These are phyloP conservation scores for Elsinoe australis DNA, from an alignment of 2,329 filamentous ascomycete genomes.

Conservation along the genomic window DNA sequence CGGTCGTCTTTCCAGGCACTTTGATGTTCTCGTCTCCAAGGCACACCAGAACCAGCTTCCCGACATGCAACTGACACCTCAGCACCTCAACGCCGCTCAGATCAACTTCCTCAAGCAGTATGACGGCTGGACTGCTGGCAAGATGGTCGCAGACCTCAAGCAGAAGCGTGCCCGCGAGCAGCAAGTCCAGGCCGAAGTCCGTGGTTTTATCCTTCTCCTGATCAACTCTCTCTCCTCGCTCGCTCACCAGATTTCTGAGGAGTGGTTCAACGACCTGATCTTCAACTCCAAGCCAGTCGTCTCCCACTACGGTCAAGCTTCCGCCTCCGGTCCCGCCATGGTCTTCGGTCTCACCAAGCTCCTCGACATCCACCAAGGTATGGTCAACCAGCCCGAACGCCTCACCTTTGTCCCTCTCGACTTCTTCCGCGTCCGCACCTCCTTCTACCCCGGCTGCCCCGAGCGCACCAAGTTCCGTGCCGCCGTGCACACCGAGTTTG, in stretches of 20 bases:
- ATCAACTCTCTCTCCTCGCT: constrained; percentile 28
- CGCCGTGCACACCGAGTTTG: constrained; percentile 42
- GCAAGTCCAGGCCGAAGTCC: constrained; percentile 27
- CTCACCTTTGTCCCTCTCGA: constrained; percentile 20
- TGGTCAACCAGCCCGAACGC: constrained; percentile 23
- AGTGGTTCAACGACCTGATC: constrained; percentile 36
- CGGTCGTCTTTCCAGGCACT: constrained; percentile 29
- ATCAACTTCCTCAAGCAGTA: constrained; percentile 29
- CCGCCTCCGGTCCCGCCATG: constrained; percentile 29
- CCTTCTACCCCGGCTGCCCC: constrained; percentile 38
- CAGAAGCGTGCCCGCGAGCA: constrained; percentile 18
- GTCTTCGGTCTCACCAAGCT: constrained; percentile 41
- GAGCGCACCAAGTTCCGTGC: constrained; percentile 40
- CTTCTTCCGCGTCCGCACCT: constrained; percentile 40
- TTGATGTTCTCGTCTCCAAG: constrained; percentile 40
- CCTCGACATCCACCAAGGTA: constrained; percentile 35
- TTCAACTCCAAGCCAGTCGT: constrained; percentile 38
- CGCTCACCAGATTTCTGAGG: constrained; percentile 31
- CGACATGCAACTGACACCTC: constrained; percentile 35
- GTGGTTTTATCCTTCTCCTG: constrained; percentile 33
- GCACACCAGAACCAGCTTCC: constrained; percentile 37
- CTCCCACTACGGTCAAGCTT: constrained; percentile 26
- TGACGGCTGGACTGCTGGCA: constrained; percentile 28
- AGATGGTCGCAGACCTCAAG: constrained; percentile 19
- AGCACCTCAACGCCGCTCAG: constrained; percentile 29